A percentile compares a stretch with the other conserved stretches of the same genome.
Conservation (phyloP, 1,284 basidiomycete genomes). For the Sporisorium scitamineum region DNA sequence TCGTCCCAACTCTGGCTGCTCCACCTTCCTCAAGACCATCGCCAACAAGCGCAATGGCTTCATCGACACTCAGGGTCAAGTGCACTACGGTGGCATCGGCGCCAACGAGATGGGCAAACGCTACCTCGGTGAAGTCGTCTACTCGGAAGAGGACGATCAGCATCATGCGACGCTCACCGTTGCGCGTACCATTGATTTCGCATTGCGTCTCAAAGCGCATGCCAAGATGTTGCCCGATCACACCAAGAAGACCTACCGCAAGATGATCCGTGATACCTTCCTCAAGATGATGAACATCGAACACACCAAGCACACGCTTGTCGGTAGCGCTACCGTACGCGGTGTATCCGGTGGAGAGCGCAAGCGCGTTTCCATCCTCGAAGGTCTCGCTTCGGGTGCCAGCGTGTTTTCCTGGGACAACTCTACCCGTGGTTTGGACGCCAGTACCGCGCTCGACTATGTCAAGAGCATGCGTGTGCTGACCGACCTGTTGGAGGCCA, state of each 20-base stretch:
- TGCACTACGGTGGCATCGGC: constrained; percentile 77
- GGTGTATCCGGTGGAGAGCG: constrained; percentile 77
- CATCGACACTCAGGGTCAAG: constrained; percentile 74
- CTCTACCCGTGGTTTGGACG: constrained; percentile 79
- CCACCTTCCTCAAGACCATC: constrained; percentile 79
- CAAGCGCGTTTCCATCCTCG: constrained; percentile 79
- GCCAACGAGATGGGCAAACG: constrained; percentile 72
- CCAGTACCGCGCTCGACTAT: constrained; percentile 84
- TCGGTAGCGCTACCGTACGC: constrained; percentile 79
- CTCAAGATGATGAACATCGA: constrained; percentile 79
- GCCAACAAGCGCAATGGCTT: constrained; percentile 78
- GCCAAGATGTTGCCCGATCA: constrained; percentile 71
- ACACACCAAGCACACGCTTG: constrained; percentile 81
- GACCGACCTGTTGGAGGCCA: constrained; percentile 81
- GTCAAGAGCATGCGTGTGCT: constrained; percentile 79
- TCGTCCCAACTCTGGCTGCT: constrained; percentile 83
- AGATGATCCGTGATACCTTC: constrained; percentile 73
- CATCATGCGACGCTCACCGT: constrained; percentile 83
- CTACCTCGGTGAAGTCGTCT: constrained; percentile 83
- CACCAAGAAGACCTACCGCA: constrained; percentile 71
- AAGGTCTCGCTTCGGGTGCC: constrained; percentile 74
- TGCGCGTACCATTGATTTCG: constrained; percentile 57
- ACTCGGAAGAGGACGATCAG: constrained; percentile 79
- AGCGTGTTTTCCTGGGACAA: constrained; percentile 81
- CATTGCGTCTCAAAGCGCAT: constrained; percentile 54